Percentiles rank a stretch among this genome's conserved stretches.
Conservation (phyloP, 2,329 filamentous ascomycete species). For the Monilinia fructicola region DNA sequence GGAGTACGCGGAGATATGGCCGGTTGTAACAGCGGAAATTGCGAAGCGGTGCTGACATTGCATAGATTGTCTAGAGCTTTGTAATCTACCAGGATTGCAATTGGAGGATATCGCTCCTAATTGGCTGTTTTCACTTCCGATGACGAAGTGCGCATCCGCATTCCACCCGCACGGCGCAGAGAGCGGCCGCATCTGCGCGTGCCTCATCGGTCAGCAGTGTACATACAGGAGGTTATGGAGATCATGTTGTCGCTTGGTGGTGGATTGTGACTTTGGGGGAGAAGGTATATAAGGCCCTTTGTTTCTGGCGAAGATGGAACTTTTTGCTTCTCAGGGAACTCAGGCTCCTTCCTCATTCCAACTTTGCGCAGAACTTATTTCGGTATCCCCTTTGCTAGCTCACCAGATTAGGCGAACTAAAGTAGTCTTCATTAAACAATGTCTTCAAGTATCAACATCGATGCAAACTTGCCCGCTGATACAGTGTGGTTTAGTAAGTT, state of each 20-base stretch:
- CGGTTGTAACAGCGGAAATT: background rate
- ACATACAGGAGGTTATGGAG: background rate
- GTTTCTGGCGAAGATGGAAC: background rate
- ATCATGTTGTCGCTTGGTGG: background rate
- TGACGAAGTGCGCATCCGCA: background rate
- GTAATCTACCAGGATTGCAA: background rate
- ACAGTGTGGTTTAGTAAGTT: constrained; percentile 19
- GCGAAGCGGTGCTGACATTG: background rate
- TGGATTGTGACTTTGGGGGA: background rate
- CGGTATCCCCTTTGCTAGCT: background rate
- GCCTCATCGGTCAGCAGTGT: background rate
- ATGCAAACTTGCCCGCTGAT: constrained; percentile 6
- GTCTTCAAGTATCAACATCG: background rate
- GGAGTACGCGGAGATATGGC: background rate
- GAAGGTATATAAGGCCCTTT: background rate
- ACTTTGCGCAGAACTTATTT: background rate
- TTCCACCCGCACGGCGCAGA: background rate
- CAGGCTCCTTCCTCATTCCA: background rate
- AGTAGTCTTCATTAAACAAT: background rate
- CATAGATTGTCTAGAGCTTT: background rate
- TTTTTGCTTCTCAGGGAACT: background rate
- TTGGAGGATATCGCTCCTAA: background rate
- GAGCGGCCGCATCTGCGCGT: background rate
- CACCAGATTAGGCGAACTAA: constrained; percentile 1
- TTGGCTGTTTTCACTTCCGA: background rate